phyloP scores from a whole-genome alignment of 2,329 filamentous ascomycete genomes.

The Didymella segeticola region DNA sequence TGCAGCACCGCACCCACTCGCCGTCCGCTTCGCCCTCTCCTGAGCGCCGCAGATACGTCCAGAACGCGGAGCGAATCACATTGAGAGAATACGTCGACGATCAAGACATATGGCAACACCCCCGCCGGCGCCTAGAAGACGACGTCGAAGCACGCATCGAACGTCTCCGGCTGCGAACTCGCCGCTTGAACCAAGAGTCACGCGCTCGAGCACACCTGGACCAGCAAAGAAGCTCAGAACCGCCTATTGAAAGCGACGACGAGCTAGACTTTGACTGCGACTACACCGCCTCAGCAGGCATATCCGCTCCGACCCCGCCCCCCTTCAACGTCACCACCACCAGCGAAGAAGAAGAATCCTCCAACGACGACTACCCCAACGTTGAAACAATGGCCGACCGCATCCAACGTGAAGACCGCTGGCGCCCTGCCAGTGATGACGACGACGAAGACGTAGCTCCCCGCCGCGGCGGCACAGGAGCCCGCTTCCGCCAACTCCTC shows the following conservation, averaged over 20 bases:
- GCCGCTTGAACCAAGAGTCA: conserved; percentile 15
- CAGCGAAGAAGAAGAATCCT: conserved; percentile 42
- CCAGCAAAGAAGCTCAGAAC: conserved; percentile 11
- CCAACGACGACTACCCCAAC: conserved; percentile 48
- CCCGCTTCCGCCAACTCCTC: conserved; percentile 32
- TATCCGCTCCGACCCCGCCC: conserved; percentile 48
- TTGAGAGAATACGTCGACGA: conserved; percentile 46
- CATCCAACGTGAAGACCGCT: conserved; percentile 47
- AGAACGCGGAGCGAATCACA: conserved; percentile 40
- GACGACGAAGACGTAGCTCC: conserved; percentile 45
- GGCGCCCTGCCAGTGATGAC: conserved; percentile 47
- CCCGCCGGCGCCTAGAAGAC: conserved; percentile 33
- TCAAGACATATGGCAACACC: conserved; percentile 41
- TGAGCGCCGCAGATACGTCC: conserved; percentile 28
- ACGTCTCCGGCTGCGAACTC: conserved; percentile 31
- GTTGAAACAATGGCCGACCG: conserved; percentile 50
- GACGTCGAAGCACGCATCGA: conserved; percentile 38
- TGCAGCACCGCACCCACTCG: conserved; percentile 59
- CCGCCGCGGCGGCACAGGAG: conserved; percentile 31
- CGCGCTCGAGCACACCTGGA: conserved; percentile 3
- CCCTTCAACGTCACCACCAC: conserved; percentile 51
- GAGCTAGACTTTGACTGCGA: conserved; percentile 40
- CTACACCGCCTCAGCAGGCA: conserved; percentile 34
- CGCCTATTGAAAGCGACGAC: conserved; percentile 22
- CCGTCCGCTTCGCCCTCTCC: conserved; percentile 36